Evolutionary conservation across 352 stramenopile species (phyloP).

Genomic region (Globisporangium recalcitrans): DNA sequence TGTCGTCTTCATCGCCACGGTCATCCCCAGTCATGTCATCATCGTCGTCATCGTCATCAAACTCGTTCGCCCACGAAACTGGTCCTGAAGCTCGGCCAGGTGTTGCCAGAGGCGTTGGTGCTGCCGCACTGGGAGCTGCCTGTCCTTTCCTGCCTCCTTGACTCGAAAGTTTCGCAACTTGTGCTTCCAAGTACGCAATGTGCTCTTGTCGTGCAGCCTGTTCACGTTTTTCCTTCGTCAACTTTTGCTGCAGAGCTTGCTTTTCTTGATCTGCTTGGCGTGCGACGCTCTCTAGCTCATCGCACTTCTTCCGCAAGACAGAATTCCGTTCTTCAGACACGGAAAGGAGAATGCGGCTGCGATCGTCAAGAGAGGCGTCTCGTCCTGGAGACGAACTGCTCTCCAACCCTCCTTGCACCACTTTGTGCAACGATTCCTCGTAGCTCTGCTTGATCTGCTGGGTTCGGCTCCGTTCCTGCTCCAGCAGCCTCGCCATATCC

Average conservation of each 20-base stretch:
- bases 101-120: slow-evolving; percentile 6
- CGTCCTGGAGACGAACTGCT: slow-evolving; percentile 11
- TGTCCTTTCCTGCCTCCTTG: slow-evolving; percentile 4
- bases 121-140: not conserved
- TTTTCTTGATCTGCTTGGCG: slow-evolving; percentile 42
- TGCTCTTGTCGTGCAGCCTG: slow-evolving; percentile 37
- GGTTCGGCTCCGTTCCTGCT: slow-evolving; percentile 70
- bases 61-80: slow-evolving; percentile 67
- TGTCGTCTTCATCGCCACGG: slow-evolving; percentile 30
- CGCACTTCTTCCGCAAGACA: slow-evolving; percentile 66
- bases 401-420: slow-evolving; percentile 44
- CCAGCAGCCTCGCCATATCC: slow-evolving; percentile 51
- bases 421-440: slow-evolving; percentile 75
- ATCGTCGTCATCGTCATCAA: slow-evolving; percentile 60
- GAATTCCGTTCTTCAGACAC: slow-evolving; percentile 74
- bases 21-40: slow-evolving; percentile 52
- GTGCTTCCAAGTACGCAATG: slow-evolving; percentile 58
- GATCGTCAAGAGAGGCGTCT: slow-evolving; percentile 36
- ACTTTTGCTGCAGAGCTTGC: slow-evolving; percentile 36
- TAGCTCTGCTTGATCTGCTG: slow-evolving; percentile 80
- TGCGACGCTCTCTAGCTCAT: slow-evolving; percentile 56
- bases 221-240: slow-evolving; percentile 19
- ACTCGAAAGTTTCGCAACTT: slow-evolving; percentile 38
- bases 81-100: slow-evolving; percentile 20
- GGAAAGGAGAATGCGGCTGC: slow-evolving; percentile 57